A percentile compares a stretch with the other conserved stretches of the same genome.
Evolutionary conservation across 2,329 filamentous ascomycete genomes (phyloP).

Genomic region (Nannizzia gypsea): DNA sequence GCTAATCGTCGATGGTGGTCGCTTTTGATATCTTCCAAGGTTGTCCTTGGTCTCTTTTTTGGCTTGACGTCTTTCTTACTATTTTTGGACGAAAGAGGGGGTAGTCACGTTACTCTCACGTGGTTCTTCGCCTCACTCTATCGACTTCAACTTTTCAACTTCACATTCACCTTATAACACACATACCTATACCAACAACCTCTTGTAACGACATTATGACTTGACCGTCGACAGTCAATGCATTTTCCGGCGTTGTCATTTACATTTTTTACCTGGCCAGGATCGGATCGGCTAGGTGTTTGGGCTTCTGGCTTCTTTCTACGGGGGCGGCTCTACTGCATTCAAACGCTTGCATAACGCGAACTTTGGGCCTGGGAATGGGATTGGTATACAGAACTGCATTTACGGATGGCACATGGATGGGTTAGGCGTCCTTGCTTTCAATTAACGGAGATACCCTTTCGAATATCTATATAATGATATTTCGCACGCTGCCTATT

Average conservation of each 20-base stretch:
- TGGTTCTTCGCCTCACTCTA: background rate
- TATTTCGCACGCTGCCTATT: background rate
- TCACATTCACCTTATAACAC: background rate
- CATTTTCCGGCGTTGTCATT: constrained; percentile 2
- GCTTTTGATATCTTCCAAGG: background rate
- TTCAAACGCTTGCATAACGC: background rate
- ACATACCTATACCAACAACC: background rate
- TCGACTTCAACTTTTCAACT: background rate
- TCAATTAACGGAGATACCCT: background rate
- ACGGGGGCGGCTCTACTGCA: background rate
- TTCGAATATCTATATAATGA: background rate
- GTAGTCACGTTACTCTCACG: background rate
- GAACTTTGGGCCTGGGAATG: background rate
- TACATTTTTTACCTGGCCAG: background rate
- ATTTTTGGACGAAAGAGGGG: background rate
- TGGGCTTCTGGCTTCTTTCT: background rate
- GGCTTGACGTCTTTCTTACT: background rate
- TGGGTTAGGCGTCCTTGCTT: background rate
- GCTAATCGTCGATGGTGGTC: background rate
- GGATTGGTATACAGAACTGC: background rate
- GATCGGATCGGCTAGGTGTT: background rate
- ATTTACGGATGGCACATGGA: background rate
- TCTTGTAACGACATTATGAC: background rate
- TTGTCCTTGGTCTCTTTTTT: background rate
- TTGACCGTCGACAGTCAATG: constrained; percentile 4